These are phyloP conservation scores for Jamesozyma rosinii DNA, from an alignment of 805 yeast genomes.

Conservation along the genomic window DNA sequence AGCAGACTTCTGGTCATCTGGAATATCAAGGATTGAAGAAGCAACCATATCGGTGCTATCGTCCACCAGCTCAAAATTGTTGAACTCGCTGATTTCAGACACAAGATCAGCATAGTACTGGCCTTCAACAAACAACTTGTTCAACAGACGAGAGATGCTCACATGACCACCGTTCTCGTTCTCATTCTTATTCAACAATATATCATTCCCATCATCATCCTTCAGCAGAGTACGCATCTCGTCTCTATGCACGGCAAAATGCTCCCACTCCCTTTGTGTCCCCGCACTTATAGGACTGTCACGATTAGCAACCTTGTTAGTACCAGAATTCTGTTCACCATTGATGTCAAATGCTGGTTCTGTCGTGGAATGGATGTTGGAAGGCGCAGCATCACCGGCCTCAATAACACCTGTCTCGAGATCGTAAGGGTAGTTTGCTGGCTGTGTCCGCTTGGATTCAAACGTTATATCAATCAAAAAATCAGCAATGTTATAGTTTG, in stretches of 20 bases:
- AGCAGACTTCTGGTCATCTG: constrained; percentile 33
- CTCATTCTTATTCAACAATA: constrained; percentile 5
- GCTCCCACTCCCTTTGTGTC: constrained; percentile 77
- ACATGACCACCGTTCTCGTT: neutral
- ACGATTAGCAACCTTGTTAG: neutral
- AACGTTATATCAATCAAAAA: constrained; percentile 85
- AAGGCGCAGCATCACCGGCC: neutral
- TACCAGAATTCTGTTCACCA: neutral
- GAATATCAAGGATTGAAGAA: constrained; percentile 7
- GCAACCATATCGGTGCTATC: neutral
- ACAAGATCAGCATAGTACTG: constrained; percentile 24
- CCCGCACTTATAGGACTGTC: constrained; percentile 30
- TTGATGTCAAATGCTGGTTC: neutral
- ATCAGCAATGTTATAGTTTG: constrained; percentile 89
- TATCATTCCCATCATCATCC: constrained; percentile 12
- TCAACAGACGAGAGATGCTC: constrained; percentile 16
- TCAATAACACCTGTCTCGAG: constrained; percentile 3
- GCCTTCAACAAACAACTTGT: constrained; percentile 29
- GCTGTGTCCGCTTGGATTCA: constrained; percentile 25
- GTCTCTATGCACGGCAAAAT: constrained; percentile 71
- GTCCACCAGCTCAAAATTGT: neutral
- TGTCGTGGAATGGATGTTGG: neutral
- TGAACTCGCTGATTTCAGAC: constrained; percentile 24
- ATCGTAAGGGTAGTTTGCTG: neutral
- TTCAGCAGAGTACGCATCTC: constrained; percentile 38